Evolutionary conservation across 2,329 filamentous ascomycete species (phyloP), one percentile per base, ranked within the genome.

Genomic region (Aspergillus oerlinghausenensis): DNA sequence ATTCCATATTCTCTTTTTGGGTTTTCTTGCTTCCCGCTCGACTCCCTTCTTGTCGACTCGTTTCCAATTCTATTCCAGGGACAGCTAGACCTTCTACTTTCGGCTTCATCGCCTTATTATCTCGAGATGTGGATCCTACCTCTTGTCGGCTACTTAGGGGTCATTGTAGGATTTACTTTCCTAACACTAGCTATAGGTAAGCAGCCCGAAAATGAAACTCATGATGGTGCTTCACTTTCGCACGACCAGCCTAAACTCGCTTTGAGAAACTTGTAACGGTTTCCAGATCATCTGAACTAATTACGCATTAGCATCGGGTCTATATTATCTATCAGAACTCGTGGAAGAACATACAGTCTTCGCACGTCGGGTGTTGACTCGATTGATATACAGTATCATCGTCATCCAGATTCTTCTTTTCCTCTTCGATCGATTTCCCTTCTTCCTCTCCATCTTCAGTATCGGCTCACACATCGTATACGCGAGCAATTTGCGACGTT

Each of bases 301-400:
- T 52, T n/a, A 38, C 6, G 32, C 49, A 59, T 50, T 68, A 90
- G 94, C 94, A 42, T 97, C 92, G n/a, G 94, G 94, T 40, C 86
- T 99, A 26, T 99, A 99, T 79, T 99, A 99, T 74, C 88, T 99
- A 54, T 97, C 93, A 25, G 94, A 99, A 75, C 86, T 97, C 14
- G 94, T 99, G 59, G 94, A 99, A 77, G 94, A 99, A 75, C 93
- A 99, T 72, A 97, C 93, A 3, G 93, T 97, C 10, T 77, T 96
- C 60, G 89, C 92, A 11, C 96, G 96, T 72, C 90, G 88, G 56
- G 79, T 97, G n/a, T 81, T 99, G 52, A 88, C 84, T 35, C 87
- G 85, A 45, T 80, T 97, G 55, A 97, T 97, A 67, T 96, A 96
- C 77, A 79, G 77, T 60, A 85, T 96, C 62, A 88, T 97, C 59